phyloP scores from a whole-genome alignment of 495 filamentous ascomycete species.

The Neurospora sp. region DNA sequence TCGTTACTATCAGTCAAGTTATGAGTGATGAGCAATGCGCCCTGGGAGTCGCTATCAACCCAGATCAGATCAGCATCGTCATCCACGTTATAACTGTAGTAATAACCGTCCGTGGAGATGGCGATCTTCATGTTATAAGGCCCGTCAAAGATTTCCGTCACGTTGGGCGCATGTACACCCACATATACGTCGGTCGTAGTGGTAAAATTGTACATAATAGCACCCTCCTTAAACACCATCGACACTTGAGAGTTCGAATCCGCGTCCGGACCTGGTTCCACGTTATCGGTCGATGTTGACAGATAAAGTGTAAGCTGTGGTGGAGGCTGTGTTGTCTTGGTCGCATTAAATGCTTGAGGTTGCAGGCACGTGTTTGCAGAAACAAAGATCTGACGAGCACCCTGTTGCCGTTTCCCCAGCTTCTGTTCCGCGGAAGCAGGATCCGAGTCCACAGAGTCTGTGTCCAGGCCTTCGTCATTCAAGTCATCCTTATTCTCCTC shows the following conservation, averaged over 20 bases:
- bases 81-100: constrained; percentile 47
- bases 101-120: constrained; percentile 67
- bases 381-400: constrained; percentile 52
- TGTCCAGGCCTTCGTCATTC: background rate
- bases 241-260: constrained; percentile 36
- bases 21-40: constrained; percentile 68
- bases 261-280: constrained; percentile 54
- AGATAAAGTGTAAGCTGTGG: constrained; percentile 73
- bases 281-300: constrained; percentile 54
- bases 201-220: constrained; percentile 44
- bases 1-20: constrained; percentile 45
- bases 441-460: background rate
- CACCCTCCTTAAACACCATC: constrained; percentile 44
- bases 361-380: constrained; percentile 75
- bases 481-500: background rate
- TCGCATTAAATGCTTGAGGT: constrained; percentile 41
- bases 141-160: constrained; percentile 43
- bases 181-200: constrained; percentile 59
- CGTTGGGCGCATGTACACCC: constrained; percentile 57
- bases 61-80: constrained; percentile 47
- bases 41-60: constrained; percentile 68
- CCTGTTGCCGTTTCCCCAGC: constrained; percentile 17
- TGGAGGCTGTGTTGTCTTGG: constrained; percentile 29
- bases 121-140: constrained; percentile 70
- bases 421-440: constrained; percentile 1